phyloP scores from a whole-genome alignment of 2,329 filamentous ascomycete species.

The Pseudocercospora macadamiae region DNA sequence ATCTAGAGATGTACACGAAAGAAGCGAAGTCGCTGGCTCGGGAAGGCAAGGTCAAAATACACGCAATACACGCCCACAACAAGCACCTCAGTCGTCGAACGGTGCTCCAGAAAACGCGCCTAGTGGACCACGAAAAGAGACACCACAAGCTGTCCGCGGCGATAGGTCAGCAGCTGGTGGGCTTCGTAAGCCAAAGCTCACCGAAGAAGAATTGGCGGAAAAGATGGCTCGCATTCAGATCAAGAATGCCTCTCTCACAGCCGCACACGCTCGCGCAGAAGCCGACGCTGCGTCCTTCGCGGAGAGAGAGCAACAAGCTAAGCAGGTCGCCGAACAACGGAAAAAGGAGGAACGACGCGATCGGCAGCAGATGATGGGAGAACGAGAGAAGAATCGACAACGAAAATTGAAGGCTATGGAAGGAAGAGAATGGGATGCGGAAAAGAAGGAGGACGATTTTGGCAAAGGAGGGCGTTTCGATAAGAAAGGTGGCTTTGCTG shows the following conservation, averaged over 20 bases:
- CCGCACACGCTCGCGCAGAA: constrained; percentile 66
- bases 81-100: constrained; percentile 11
- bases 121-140: constrained; percentile 28
- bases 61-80: constrained; percentile 6
- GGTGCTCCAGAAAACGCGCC: constrained; percentile 29
- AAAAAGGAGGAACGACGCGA: constrained; percentile 56
- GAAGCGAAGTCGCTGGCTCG: background rate
- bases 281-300: constrained; percentile 68
- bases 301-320: constrained; percentile 63
- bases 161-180: constrained; percentile 42
- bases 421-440: constrained; percentile 65
- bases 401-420: constrained; percentile 62
- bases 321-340: constrained; percentile 50
- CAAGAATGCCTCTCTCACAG: constrained; percentile 62
- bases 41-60: background rate
- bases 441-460: constrained; percentile 62
- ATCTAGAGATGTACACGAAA: constrained; percentile 11
- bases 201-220: constrained; percentile 64
- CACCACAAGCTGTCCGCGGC: constrained; percentile 36
- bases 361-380: constrained; percentile 62
- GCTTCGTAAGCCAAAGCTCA: constrained; percentile 59
- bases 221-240: constrained; percentile 65
- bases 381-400: constrained; percentile 63
- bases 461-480: constrained; percentile 31
- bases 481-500: constrained; percentile 31